phyloP scores from a whole-genome alignment of 2,329 filamentous ascomycete genomes.

The Penicillium sp. region DNA sequence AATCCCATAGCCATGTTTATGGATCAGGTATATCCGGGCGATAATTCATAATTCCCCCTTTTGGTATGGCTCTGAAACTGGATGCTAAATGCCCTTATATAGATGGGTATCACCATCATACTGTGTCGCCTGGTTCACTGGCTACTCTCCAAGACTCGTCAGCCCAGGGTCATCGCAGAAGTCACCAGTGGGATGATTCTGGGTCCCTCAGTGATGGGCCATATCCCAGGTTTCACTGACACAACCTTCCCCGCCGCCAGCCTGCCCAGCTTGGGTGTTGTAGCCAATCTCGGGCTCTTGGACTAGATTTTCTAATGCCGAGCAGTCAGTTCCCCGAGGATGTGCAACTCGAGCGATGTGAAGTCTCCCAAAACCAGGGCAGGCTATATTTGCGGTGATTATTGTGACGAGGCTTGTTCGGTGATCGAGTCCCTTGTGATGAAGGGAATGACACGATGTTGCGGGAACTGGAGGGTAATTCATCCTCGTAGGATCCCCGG shows the following conservation, averaged over 20 bases:
- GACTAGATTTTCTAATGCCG: neutral
- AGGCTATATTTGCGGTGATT: conserved; percentile 7
- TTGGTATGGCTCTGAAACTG: neutral
- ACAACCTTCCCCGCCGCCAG: conserved; percentile 76
- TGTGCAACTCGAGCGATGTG: neutral
- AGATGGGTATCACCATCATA: conserved; percentile 72
- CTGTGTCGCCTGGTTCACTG: conserved; percentile 74
- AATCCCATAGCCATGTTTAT: conserved; percentile 77
- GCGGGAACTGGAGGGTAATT: conserved; percentile 12
- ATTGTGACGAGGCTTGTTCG: neutral
- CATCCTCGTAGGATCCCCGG: conserved; percentile 7
- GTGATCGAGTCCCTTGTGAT: neutral
- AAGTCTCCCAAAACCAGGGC: conserved; percentile 14
- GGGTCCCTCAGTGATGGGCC: conserved; percentile 84
- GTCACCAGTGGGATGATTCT: conserved; percentile 82
- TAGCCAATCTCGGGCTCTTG: conserved; percentile 78
- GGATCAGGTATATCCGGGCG: conserved; percentile 60
- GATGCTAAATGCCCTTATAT: conserved; percentile 48
- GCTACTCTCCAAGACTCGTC: conserved; percentile 69
- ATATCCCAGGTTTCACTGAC: conserved; percentile 73
- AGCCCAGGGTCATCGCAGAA: conserved; percentile 81
- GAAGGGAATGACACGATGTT: conserved; percentile 14
- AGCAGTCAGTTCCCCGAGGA: neutral
- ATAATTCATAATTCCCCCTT: neutral
- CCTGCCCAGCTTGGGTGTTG: conserved; percentile 72